A percentile compares a stretch with the other conserved stretches of the same genome.
Evolutionary conservation across 352 stramenopile species (phyloP).

Genomic region (Blastocystis sp.): DNA sequence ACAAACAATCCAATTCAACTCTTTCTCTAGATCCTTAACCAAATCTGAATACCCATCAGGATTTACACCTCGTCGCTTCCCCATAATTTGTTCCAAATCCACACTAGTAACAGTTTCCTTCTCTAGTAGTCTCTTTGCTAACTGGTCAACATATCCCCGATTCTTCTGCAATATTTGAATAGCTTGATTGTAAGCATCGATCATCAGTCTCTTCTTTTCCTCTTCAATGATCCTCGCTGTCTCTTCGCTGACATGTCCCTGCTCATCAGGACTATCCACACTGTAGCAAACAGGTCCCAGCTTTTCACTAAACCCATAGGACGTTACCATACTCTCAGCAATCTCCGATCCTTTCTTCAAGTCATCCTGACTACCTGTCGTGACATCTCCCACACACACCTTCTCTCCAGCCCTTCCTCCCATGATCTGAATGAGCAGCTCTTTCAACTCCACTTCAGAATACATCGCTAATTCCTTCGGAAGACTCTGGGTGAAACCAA

Average conservation of each 20-base stretch:
- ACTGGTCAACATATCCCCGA: background rate
- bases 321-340: slow-evolving; percentile 3
- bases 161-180: slow-evolving; percentile 26
- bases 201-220: background rate
- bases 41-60: background rate
- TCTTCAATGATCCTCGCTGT: background rate
- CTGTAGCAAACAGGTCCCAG: slow-evolving; percentile 38
- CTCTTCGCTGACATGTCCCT: background rate
- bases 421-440: slow-evolving; percentile 97
- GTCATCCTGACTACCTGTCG: slow-evolving; percentile 89
- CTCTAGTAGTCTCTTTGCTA: slow-evolving; percentile 40
- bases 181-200: slow-evolving; percentile 6
- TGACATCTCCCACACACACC: slow-evolving; percentile 91
- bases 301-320: slow-evolving; percentile 46
- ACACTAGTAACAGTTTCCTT: slow-evolving; percentile 57
- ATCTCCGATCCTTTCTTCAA: slow-evolving; percentile 70
- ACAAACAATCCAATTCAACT: background rate
- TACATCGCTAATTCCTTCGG: slow-evolving; percentile 92
- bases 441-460: slow-evolving; percentile 87
- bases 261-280: background rate
- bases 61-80: slow-evolving; percentile 24
- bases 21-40: slow-evolving; percentile 4
- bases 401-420: slow-evolving; percentile 91
- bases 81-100: slow-evolving; percentile 40
- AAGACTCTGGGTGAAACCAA: slow-evolving; percentile 97